Evolutionary conservation across 768 basidiomycete genomes (phyloP), one percentile per base, ranked within the genome.

Genomic region (Leucosporidium creatinivorum): DNA sequence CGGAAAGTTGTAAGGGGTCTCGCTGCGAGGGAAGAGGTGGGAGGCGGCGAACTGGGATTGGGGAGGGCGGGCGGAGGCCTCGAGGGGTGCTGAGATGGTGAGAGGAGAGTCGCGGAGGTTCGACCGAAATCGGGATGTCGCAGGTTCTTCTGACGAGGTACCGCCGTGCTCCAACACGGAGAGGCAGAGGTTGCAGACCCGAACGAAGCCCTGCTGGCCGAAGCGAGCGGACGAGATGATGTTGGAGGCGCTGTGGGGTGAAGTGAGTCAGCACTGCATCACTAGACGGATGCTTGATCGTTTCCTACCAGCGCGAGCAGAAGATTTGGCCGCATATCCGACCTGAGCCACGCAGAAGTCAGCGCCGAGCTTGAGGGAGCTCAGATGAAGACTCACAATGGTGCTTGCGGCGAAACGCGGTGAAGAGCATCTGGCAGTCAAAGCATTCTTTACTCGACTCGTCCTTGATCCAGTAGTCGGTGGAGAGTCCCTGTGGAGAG

Each of bases 401-500:
- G 59, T 76, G 75, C 63, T 72, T 71, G 6, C 75, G 66, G 3
- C 71, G 59, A 21, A 69, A 67, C 0, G 71, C 50, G 2, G 67
- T 68, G 36, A 76, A 76, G 12, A 60, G 30, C 15, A 67, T 56
- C 33, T 72, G 58, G 64, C 75, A 76, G 31, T 69, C 65, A 31
- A 61, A 65, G 69, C 75, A 76, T 75, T 96, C 92, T 76, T 89
- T 96, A 74, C 90, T 91, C 63, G 89, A 88, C 75, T 91, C 91
- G 75, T 97, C 93, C 68, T 92, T 90, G 93, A 98, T 97, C 96
- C 96, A 99, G 76, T 97, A 97, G 75, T 96, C 91, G 70, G 87
- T 85, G 28, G 90, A 91, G 25, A 94, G 76, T n/a, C 89, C 90
- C 66, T 75, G 57, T 17, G 15, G 0, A 39, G 1, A 17, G 2